Evolutionary conservation across 2,329 filamentous ascomycete genomes (phyloP).

Genomic region (Neoascochyta sp.): DNA sequence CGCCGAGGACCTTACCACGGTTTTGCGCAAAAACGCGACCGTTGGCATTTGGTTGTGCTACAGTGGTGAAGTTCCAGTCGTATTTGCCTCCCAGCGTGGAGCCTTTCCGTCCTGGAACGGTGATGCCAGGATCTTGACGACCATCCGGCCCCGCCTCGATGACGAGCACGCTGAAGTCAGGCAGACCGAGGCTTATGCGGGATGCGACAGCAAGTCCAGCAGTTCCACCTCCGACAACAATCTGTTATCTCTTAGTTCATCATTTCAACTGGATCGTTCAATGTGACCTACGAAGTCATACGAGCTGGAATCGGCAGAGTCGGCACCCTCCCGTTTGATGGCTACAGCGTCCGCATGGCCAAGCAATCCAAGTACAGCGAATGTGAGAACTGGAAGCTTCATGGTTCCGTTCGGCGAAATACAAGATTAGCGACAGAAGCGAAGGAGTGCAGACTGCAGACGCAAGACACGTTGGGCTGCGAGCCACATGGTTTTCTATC

Average conservation of each 20-base stretch:
- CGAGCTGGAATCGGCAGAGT: no score
- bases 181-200: slow-evolving; percentile 32
- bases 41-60: slow-evolving; percentile 41
- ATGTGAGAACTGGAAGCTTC: no score
- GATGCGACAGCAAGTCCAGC: slow-evolving; percentile 30
- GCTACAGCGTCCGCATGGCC: no score
- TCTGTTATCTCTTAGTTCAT: slow-evolving; percentile 6
- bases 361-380: no score
- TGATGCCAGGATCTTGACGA: slow-evolving; percentile 23
- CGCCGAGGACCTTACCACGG: slow-evolving; percentile 49
- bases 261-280: background rate
- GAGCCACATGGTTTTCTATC: no score
- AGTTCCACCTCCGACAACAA: slow-evolving; percentile 25
- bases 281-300: background rate
- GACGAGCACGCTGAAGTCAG: slow-evolving; percentile 19
- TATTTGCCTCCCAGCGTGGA: slow-evolving; percentile 26
- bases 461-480: no score
- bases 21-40: slow-evolving; percentile 43
- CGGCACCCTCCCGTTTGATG: no score
- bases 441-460: no score
- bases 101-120: slow-evolving; percentile 25
- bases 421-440: no score
- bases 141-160: slow-evolving; percentile 31
- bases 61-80: slow-evolving; percentile 45
- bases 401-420: no score